phyloP scores from a whole-genome alignment of 164 flowering plant species.

The Chimonanthus praecox region DNA sequence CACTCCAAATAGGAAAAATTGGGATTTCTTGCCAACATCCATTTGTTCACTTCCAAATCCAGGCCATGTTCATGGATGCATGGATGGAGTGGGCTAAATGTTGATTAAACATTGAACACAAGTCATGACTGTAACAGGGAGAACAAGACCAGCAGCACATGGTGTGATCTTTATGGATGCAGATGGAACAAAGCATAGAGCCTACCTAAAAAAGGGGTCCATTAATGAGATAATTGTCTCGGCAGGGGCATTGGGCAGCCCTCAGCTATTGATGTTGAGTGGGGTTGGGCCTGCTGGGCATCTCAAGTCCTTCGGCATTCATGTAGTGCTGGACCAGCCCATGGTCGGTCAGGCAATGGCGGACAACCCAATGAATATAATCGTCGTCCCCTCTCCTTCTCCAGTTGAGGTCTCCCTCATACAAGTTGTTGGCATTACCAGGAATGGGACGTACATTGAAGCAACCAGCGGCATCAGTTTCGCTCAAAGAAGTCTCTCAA shows the following conservation, averaged over 20 bases:
- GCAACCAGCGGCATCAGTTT: conserved; percentile 52
- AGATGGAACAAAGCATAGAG: conserved; percentile 39
- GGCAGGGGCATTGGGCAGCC: conserved; percentile 82
- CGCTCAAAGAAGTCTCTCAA: conserved; percentile 14
- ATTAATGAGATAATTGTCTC: conserved; percentile 54
- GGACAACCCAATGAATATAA: conserved; percentile 80
- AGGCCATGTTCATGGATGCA: not conserved
- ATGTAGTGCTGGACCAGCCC: conserved; percentile 47
- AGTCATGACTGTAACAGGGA: conserved; percentile 15
- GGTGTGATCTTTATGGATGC: conserved; percentile 53
- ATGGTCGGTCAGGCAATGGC: conserved; percentile 70
- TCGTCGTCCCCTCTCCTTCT: conserved; percentile 53
- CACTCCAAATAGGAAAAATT: too few species aligned
- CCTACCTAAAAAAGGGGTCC: conserved; percentile 25
- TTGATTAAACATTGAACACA: too few species aligned
- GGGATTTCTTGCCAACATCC: too few species aligned
- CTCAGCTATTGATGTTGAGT: conserved; percentile 55
- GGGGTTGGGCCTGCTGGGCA: conserved; percentile 13
- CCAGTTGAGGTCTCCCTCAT: conserved; percentile 74
- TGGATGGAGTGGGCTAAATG: not conserved
- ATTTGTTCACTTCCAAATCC: not conserved
- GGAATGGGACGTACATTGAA: conserved; percentile 60
- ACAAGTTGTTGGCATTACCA: conserved; percentile 76
- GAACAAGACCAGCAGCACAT: conserved; percentile 34
- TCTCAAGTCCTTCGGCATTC: conserved; percentile 34